phyloP scores from a whole-genome alignment of 176 grass and related monocot genomes.

The Avena sativa region DNA sequence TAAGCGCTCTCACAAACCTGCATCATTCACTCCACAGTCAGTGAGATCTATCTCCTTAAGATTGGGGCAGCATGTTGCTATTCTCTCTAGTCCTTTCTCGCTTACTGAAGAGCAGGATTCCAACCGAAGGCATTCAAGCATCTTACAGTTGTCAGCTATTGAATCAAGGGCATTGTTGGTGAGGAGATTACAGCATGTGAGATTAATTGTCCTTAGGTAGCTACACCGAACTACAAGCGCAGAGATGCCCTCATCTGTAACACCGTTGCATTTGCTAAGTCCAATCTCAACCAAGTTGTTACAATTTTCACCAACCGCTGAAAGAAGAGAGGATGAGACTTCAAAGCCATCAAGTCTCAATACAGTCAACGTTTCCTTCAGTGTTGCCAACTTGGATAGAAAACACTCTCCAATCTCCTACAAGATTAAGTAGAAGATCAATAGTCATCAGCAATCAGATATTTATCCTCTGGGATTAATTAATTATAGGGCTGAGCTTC shows the following conservation, averaged over 20 bases:
- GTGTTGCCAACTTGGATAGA: constrained; percentile 65
- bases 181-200: constrained; percentile 75
- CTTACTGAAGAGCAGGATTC: constrained; percentile 87
- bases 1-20: constrained; percentile 51
- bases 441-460: constrained; percentile 16
- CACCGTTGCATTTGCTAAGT: constrained; percentile 84
- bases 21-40: constrained; percentile 79
- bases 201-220: constrained; percentile 76
- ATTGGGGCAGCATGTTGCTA: constrained; percentile 66
- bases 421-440: constrained; percentile 39
- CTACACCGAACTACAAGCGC: constrained; percentile 65
- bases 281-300: constrained; percentile 82
- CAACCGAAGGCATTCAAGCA: constrained; percentile 65
- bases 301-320: constrained; percentile 64
- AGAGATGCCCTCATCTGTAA: constrained; percentile 85
- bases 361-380: constrained; percentile 72
- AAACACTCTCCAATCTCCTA: constrained; percentile 76
- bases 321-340: constrained; percentile 63
- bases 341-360: constrained; percentile 86
- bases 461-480: background rate
- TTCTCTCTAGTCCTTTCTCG: constrained; percentile 75
- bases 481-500: background rate
- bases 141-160: constrained; percentile 85
- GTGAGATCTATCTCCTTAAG: constrained; percentile 96
- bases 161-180: constrained; percentile 71